Conservation (phyloP, 2,329 filamentous ascomycete genomes). For the Dactylonectria estremocensis region DNA sequence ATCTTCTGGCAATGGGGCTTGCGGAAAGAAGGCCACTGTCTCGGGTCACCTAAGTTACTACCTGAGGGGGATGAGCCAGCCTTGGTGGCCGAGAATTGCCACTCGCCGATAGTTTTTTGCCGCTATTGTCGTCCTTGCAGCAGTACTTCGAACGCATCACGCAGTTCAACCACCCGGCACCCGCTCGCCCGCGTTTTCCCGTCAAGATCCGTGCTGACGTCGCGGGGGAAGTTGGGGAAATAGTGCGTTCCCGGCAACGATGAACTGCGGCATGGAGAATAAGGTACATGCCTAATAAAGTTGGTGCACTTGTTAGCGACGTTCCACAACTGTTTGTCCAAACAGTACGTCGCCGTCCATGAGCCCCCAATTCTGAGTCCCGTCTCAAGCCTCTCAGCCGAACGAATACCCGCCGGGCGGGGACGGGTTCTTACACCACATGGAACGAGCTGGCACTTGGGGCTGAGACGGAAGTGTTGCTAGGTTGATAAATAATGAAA, state of each 20-base stretch:
- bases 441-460: conserved; percentile 19
- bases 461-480: conserved; percentile 28
- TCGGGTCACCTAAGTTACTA: conserved; percentile 15
- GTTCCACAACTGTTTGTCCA: conserved; percentile 11
- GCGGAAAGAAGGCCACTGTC: conserved; percentile 27
- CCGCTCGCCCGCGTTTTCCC: conserved; percentile 48
- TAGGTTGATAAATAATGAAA: conserved; percentile 16
- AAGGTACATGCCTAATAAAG: conserved; percentile 31
- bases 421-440: conserved; percentile 36
- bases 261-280: conserved; percentile 37
- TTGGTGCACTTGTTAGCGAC: conserved; percentile 17
- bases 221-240: conserved; percentile 50
- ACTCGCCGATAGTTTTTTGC: conserved; percentile 17
- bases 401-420: conserved; percentile 37
- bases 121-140: conserved; percentile 28
- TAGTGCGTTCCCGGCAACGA: conserved; percentile 32
- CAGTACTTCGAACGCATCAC: conserved; percentile 6
- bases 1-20: conserved; percentile 22
- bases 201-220: conserved; percentile 46
- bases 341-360: background rate
- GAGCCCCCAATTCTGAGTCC: conserved; percentile 9
- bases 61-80: conserved; percentile 6
- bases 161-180: conserved; percentile 36
- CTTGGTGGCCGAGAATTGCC: conserved; percentile 18
- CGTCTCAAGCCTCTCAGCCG: conserved; percentile 25